A percentile compares a stretch with the other conserved stretches of the same genome.
phyloP scores from a whole-genome alignment of 208 protist genomes.

The Crithidia sp. region DNA sequence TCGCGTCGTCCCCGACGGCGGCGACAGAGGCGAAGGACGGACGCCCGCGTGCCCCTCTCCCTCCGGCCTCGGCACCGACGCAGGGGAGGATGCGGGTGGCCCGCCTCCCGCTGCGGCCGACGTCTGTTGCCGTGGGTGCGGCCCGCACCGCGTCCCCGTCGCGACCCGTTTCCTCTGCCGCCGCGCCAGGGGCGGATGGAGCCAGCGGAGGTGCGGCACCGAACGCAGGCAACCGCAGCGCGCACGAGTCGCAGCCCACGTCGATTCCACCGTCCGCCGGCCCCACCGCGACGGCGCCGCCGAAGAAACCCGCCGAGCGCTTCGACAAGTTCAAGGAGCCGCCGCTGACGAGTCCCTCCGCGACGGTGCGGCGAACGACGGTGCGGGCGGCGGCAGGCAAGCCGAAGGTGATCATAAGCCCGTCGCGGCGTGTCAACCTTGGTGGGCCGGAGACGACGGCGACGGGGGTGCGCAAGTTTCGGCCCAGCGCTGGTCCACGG shows the following conservation, averaged over 20 bases:
- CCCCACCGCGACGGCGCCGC: background rate
- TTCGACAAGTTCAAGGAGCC: slow-evolving; percentile 32
- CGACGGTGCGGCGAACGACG: slow-evolving; percentile 25
- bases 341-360: slow-evolving; percentile 21
- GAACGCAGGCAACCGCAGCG: background rate
- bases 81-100: slow-evolving; percentile 1
- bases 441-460: background rate
- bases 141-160: background rate
- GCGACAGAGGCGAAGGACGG: slow-evolving; percentile 2
- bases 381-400: slow-evolving; percentile 18
- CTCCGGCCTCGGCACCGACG: background rate
- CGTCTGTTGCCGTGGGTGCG: background rate
- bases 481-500: background rate
- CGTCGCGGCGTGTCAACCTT: background rate
- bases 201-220: too few relatives aligned
- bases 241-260: background rate
- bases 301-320: slow-evolving; percentile 7
- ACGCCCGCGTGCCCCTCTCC: slow-evolving; percentile 1
- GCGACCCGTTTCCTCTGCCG: background rate
- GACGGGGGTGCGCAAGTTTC: slow-evolving; percentile 9
- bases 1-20: background rate
- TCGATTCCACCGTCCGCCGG: background rate
- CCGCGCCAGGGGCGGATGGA: background rate
- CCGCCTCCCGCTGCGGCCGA: slow-evolving; percentile 4
- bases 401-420: slow-evolving; percentile 2